phyloP scores from a whole-genome alignment of 164 flowering plant genomes.

The Warburgia ugandensis region DNA sequence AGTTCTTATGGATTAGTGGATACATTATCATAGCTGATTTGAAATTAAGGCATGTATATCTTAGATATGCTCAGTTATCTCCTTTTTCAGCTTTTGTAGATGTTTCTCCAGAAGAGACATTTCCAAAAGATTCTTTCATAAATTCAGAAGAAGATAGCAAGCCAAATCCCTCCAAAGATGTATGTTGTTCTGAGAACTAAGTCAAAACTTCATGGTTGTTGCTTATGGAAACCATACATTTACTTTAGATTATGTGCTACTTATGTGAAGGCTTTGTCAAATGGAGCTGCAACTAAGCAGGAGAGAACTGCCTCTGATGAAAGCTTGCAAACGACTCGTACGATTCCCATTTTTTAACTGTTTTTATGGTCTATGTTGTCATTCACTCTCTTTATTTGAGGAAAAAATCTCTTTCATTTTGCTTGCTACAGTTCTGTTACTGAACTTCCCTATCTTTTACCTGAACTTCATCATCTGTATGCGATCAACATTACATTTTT shows the following conservation, averaged over 20 bases:
- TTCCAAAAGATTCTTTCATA: conserved; percentile 41
- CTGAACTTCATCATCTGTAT: too few relatives aligned
- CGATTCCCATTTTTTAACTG: too few relatives aligned
- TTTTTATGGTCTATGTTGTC: background rate
- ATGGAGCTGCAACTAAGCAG: conserved; percentile 52
- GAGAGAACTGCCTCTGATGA: conserved; percentile 19
- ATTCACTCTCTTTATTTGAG: background rate
- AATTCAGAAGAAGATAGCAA: conserved; percentile 31
- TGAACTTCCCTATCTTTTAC: too few relatives aligned
- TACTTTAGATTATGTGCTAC: conserved; percentile 6
- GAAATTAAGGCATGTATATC: too few relatives aligned
- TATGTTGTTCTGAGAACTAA: conserved; percentile 36
- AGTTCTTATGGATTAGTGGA: too few relatives aligned
- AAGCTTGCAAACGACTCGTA: conserved; percentile 38
- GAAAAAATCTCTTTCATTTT: background rate
- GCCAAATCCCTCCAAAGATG: conserved; percentile 31
- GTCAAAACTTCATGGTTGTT: conserved; percentile 13
- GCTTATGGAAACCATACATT: background rate
- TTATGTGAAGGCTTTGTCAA: conserved; percentile 44
- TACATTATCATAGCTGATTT: background rate
- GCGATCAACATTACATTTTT: too few relatives aligned
- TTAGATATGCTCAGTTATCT: too few relatives aligned
- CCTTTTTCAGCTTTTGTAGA: conserved; percentile 75
- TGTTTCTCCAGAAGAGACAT: conserved; percentile 73
- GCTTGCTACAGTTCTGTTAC: background rate